Percentiles rank a stretch among this genome's conserved stretches.
phyloP scores from a whole-genome alignment of 148 eudicot genomes.

The Cornus suecica region DNA sequence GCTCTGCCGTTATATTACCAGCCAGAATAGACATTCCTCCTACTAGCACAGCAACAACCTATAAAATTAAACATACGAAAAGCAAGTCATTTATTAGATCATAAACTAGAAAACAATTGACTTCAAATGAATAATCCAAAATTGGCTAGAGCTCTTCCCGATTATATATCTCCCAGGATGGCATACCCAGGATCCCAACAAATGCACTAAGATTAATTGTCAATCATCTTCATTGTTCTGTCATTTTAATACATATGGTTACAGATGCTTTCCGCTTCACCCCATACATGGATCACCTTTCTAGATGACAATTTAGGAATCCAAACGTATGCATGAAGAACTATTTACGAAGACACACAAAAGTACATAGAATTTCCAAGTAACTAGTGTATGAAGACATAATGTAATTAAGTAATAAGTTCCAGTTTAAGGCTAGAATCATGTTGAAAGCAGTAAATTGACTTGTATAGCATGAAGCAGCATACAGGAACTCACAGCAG shows the following conservation, averaged over 20 bases:
- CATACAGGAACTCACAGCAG: background rate
- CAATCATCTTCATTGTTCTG: no score
- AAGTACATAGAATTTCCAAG: background rate
- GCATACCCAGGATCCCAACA: background rate
- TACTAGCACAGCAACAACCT: conserved; percentile 93
- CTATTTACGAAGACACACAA: background rate
- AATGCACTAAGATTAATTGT: no score
- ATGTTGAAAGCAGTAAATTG: background rate
- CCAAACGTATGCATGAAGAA: background rate
- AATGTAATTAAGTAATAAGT: background rate
- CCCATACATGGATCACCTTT: no score
- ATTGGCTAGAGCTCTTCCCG: background rate
- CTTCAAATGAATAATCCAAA: background rate
- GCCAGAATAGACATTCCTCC: conserved; percentile 92
- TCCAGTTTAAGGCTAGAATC: background rate
- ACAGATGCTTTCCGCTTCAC: no score
- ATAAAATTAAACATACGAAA: conserved; percentile 19
- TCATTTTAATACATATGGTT: no score
- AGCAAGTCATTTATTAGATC: background rate
- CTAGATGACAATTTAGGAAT: no score
- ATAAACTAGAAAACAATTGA: background rate
- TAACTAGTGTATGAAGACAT: background rate
- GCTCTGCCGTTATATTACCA: conserved; percentile 90
- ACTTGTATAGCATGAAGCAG: background rate
- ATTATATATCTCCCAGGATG: background rate